Conservation (phyloP, 2,329 filamentous ascomycete species). For the Zelopaecilomyces penicillatus region DNA sequence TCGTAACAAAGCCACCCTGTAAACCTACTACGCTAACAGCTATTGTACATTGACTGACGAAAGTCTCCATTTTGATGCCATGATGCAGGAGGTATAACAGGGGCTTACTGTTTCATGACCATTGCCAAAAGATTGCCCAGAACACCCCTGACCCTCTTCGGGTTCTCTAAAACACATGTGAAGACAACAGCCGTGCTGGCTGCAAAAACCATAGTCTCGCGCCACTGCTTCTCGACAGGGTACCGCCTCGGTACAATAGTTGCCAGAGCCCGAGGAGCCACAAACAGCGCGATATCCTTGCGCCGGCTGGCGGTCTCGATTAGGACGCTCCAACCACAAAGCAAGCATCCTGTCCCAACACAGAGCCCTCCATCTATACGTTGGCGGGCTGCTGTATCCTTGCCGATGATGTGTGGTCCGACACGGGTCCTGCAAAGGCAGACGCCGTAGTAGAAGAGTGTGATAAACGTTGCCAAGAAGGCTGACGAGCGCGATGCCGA, state of each 20-base stretch:
- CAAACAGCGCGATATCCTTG: slow-evolving; percentile 72
- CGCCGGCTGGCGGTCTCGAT: slow-evolving; percentile 57
- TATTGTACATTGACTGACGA: no score
- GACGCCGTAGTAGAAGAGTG: slow-evolving; percentile 76
- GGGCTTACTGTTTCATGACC: slow-evolving; percentile 33
- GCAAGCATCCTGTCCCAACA: slow-evolving; percentile 60
- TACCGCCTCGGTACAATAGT: slow-evolving; percentile 68
- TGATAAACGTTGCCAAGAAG: slow-evolving; percentile 70
- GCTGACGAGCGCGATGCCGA: slow-evolving; percentile 63
- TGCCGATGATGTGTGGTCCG: slow-evolving; percentile 60
- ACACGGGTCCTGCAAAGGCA: slow-evolving; percentile 68
- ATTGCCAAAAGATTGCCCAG: slow-evolving; percentile 51
- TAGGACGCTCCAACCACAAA: slow-evolving; percentile 78
- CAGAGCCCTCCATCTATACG: slow-evolving; percentile 56
- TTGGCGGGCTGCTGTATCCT: slow-evolving; percentile 37
- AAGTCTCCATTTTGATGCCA: no score
- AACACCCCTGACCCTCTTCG: slow-evolving; percentile 56
- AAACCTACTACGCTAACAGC: no score
- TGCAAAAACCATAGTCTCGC: slow-evolving; percentile 59
- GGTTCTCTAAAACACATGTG: slow-evolving; percentile 56
- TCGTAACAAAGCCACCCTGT: no score
- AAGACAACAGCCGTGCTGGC: slow-evolving; percentile 62
- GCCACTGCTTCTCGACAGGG: slow-evolving; percentile 51
- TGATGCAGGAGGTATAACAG: no score
- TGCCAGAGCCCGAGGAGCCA: slow-evolving; percentile 68